Evolutionary conservation across 2,329 filamentous ascomycete species (phyloP).

Genomic region (Tolypocladium album): DNA sequence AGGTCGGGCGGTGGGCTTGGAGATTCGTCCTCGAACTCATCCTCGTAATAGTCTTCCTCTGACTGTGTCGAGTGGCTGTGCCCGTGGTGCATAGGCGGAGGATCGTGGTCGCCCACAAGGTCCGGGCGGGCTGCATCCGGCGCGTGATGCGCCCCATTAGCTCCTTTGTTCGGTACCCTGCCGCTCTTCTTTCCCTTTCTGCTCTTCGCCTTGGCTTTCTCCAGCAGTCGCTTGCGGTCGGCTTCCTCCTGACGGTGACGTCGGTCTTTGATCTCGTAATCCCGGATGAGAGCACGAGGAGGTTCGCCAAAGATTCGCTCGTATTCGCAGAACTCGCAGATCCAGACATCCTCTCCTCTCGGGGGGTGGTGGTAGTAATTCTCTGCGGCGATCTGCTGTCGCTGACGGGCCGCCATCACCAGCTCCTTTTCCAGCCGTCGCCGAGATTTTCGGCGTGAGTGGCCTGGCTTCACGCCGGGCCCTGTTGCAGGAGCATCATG

Average conservation of each 20-base stretch:
- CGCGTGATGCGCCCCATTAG: constrained; percentile 11
- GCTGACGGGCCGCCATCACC: constrained; percentile 61
- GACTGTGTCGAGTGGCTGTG: constrained; percentile 26
- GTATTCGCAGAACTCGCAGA: constrained; percentile 98
- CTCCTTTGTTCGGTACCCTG: constrained; percentile 36
- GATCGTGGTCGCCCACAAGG: constrained; percentile 10
- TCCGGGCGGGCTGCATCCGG: constrained; percentile 11
- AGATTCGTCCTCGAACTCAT: constrained; percentile 18
- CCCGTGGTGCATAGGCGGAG: constrained; percentile 10
- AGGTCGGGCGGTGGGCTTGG: constrained; percentile 9
- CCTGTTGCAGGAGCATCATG: constrained; percentile 25
- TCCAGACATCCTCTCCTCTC: constrained; percentile 66
- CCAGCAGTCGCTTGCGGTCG: constrained; percentile 74
- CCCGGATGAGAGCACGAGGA: constrained; percentile 72
- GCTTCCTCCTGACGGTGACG: constrained; percentile 72
- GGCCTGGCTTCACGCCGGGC: constrained; percentile 15
- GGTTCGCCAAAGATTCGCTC: constrained; percentile 88
- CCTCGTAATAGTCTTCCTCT: constrained; percentile 25
- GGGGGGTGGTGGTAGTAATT: constrained; percentile 68
- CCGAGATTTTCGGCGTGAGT: constrained; percentile 45
- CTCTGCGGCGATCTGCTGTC: constrained; percentile 66
- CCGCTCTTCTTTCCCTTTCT: constrained; percentile 77
- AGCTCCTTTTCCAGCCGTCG: constrained; percentile 62
- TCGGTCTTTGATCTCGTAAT: constrained; percentile 91
- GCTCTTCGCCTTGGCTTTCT: constrained; percentile 90